These are phyloP conservation scores for Moniliophthora roreri DNA, from an alignment of 1,284 basidiomycete species.

Conservation along the genomic window DNA sequence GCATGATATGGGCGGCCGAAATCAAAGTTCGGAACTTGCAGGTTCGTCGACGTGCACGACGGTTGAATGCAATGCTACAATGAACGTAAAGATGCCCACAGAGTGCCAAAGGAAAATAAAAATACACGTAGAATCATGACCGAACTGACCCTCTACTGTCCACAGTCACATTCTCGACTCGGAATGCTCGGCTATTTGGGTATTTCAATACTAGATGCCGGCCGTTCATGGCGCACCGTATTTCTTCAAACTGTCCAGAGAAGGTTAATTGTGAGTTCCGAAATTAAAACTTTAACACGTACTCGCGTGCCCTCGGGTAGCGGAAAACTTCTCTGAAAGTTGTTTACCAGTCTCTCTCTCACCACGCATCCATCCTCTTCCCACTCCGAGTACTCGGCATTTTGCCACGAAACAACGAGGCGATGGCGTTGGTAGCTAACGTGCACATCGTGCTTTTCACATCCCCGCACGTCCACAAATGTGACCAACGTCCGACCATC, in stretches of 20 bases:
- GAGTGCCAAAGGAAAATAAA: too few species aligned
- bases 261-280: not conserved
- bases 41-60: too few species aligned
- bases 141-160: constrained; percentile 35
- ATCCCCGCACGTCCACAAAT: constrained; percentile 62
- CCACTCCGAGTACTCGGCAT: constrained; percentile 54
- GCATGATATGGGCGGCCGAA: too few species aligned
- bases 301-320: constrained; percentile 47
- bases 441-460: constrained; percentile 69
- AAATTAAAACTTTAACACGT: constrained; percentile 15
- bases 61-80: too few species aligned
- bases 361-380: constrained; percentile 58
- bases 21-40: too few species aligned
- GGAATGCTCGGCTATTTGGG: constrained; percentile 59
- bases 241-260: constrained; percentile 59
- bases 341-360: constrained; percentile 58
- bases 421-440: constrained; percentile 65
- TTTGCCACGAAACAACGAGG: constrained; percentile 69
- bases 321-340: constrained; percentile 42
- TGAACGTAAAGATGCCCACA: too few species aligned
- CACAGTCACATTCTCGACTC: constrained; percentile 36
- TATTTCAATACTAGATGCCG: constrained; percentile 60
- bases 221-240: constrained; percentile 60
- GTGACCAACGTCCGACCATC: constrained; percentile 59
- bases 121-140: constrained; percentile 22